phyloP scores from a whole-genome alignment of 768 basidiomycete species.

The Lyophyllum semitale region DNA sequence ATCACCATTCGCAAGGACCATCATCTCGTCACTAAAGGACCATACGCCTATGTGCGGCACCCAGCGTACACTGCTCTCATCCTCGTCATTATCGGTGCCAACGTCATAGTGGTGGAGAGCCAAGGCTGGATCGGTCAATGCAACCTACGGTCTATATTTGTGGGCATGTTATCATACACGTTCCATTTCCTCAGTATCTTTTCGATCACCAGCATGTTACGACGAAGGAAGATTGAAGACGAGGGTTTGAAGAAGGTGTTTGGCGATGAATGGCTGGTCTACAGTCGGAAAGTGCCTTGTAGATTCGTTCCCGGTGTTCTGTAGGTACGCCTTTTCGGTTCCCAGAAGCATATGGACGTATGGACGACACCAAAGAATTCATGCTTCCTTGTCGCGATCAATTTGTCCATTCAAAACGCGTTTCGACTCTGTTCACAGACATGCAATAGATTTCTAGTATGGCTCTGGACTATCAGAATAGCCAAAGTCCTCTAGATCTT shows the following conservation, averaged over 20 bases:
- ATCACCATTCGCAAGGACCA: constrained; percentile 5
- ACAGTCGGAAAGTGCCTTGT: constrained; percentile 12
- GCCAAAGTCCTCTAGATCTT: no score
- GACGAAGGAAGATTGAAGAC: constrained; percentile 13
- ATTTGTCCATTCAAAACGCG: no score
- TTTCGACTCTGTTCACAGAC: no score
- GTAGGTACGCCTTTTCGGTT: no score
- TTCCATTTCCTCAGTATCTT: background rate
- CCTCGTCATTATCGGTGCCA: constrained; percentile 12
- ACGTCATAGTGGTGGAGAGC: constrained; percentile 6
- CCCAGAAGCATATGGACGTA: no score
- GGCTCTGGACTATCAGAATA: no score
- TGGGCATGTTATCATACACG: constrained; percentile 14
- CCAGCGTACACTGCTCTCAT: constrained; percentile 26
- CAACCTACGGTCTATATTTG: constrained; percentile 10
- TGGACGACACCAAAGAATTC: background rate
- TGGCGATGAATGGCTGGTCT: constrained; percentile 16
- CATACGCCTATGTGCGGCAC: constrained; percentile 30
- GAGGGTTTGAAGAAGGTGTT: constrained; percentile 11
- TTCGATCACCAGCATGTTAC: constrained; percentile 1
- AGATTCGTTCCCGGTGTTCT: constrained; percentile 12
- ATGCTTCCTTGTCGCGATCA: background rate
- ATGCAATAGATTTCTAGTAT: no score
- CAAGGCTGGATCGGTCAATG: background rate
- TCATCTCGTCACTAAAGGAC: constrained; percentile 25